Conservation (phyloP, 352 stramenopile species). For the Pythium inflatum region DNA sequence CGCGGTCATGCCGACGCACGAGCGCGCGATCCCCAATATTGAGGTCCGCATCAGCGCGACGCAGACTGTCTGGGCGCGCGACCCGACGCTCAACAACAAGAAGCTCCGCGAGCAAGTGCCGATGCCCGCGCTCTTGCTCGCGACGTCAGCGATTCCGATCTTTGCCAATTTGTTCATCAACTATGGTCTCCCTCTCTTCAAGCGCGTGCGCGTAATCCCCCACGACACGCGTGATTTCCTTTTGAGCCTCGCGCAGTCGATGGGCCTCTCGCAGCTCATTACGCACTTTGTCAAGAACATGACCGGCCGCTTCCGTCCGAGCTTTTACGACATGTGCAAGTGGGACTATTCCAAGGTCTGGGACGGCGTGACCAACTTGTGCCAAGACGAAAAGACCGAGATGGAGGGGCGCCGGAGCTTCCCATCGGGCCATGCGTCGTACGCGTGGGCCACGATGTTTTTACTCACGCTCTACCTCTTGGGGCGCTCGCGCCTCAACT, state of each 20-base stretch:
- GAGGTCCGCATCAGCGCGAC: conserved; percentile 54
- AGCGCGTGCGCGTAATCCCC: conserved; percentile 51
- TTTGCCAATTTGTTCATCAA: conserved; percentile 59
- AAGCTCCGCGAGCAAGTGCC: conserved; percentile 64
- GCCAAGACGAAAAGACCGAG: conserved; percentile 47
- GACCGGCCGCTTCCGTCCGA: conserved; percentile 68
- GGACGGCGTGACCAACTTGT: conserved; percentile 70
- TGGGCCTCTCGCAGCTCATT: conserved; percentile 54
- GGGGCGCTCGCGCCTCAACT: conserved; percentile 64
- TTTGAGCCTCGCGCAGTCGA: conserved; percentile 58
- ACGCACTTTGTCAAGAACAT: conserved; percentile 78
- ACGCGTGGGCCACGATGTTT: conserved; percentile 74
- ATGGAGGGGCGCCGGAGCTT: conserved; percentile 74
- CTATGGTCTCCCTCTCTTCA: conserved; percentile 54
- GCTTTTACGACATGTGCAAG: conserved; percentile 79
- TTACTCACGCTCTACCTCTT: conserved; percentile 78
- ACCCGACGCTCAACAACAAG: conserved; percentile 63
- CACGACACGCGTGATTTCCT: conserved; percentile 80
- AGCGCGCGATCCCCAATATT: conserved; percentile 57
- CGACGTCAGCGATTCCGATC: conserved; percentile 46
- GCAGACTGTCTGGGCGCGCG: conserved; percentile 52
- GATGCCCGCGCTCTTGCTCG: conserved; percentile 49
- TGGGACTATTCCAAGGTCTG: conserved; percentile 70
- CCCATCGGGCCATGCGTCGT: conserved; percentile 76
- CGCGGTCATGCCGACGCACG: too few species aligned